These are phyloP conservation scores for Acanthamoeba sp. DNA, from an alignment of 208 protist genomes.

Conservation along the genomic window DNA sequence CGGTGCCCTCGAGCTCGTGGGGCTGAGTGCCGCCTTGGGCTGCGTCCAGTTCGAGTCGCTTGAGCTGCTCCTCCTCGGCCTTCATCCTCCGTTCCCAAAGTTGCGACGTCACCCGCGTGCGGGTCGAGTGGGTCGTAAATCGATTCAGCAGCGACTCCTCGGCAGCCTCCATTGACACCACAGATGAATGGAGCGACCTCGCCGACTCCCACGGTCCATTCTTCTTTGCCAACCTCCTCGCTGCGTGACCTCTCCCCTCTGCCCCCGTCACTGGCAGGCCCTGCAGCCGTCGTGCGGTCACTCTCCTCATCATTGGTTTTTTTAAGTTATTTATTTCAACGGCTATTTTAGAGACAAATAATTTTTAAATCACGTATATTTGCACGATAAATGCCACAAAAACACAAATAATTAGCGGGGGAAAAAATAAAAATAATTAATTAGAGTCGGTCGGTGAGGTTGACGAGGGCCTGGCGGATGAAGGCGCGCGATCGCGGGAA, in stretches of 20 bases:
- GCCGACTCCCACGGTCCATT: background rate
- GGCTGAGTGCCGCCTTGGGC: background rate
- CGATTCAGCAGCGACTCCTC: background rate
- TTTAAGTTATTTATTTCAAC: no score
- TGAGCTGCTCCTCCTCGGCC: conserved; percentile 56
- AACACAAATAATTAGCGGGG: no score
- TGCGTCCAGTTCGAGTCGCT: background rate
- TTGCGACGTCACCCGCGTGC: conserved; percentile 39
- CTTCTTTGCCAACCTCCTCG: no score
- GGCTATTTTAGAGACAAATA: no score
- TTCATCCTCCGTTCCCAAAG: conserved; percentile 50
- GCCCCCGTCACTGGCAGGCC: no score
- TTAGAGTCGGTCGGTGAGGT: background rate
- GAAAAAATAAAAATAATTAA: no score
- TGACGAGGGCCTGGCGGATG: conserved; percentile 16
- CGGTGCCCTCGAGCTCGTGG: background rate
- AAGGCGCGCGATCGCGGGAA: conserved; percentile 45
- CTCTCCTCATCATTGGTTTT: no score
- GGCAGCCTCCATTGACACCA: background rate
- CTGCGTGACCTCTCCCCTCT: no score
- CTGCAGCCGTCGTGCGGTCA: no score
- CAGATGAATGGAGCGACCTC: background rate
- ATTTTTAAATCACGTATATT: no score
- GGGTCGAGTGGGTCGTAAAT: conserved; percentile 45
- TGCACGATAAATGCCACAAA: no score